Evolutionary conservation across 1,284 basidiomycete species (phyloP), one percentile per base, ranked within the genome.

Genomic region (Pseudozyma thailandica): DNA sequence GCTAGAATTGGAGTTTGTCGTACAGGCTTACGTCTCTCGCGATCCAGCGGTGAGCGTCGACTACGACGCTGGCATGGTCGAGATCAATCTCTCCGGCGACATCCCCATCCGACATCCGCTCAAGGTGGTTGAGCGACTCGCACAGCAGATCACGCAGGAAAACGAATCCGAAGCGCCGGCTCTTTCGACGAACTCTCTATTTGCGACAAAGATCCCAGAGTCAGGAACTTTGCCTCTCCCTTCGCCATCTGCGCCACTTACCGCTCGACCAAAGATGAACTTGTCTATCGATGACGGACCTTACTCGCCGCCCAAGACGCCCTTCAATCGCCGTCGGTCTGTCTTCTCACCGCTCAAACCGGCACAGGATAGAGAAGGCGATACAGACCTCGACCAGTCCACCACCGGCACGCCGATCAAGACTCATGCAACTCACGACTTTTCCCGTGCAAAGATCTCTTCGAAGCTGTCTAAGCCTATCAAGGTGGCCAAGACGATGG

Each of bases 401-500:
- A 20, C 33, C 18, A 52, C 50, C 3, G 39, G 39, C 38, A 70
- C 66, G 6, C 66, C 66, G 4, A 48, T 70, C 56, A 64, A 64
- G 28, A 44, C 45, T 1, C 60, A 57, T 9, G 37, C 25, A 26
- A 7, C 56, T 16, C n/a, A 51, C 10, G 39, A 44, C 15, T 55
- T 63, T 28, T 57, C 50, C 1, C 50, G 45, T 23, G 55, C 56
- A 13, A 28, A 49, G 5, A 44, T 63, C 4, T 41, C 55, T 1
- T 30, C 59, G 9, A 70, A 70, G 25, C 59, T 70, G 27, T 16
- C 46, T 1, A 70, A 70, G 13, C 62, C 69, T 16, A 66, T 75
- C 53, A 59, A 65, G 31, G 72, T 77, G 2, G 59, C 57, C 27
- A 54, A 66, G 20, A 78, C 76, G 6, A 50, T 72, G 46, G 64